These are phyloP conservation scores for Glebionis coronaria DNA, from an alignment of 129 eudicot genomes.

Conservation along the genomic window DNA sequence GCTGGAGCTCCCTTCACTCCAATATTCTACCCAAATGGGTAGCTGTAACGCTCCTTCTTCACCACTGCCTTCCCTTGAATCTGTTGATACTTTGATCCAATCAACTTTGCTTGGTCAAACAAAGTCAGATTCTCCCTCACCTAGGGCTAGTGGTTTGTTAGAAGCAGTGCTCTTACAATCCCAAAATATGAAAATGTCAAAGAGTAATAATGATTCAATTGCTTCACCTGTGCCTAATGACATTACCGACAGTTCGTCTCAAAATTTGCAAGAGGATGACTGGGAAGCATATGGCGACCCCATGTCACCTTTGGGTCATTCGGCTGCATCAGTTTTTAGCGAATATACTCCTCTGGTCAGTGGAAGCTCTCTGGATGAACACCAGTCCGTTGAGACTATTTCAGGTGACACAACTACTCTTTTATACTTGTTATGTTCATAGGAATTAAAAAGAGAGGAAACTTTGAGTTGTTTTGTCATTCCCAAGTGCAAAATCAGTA, in stretches of 20 bases:
- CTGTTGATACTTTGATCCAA: conserved; percentile 68
- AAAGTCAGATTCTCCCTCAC: conserved; percentile 51
- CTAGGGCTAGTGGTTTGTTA: conserved; percentile 66
- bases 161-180: conserved; percentile 80
- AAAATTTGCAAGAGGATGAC: conserved; percentile 37
- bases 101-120: conserved; percentile 52
- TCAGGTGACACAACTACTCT: conserved; percentile 49
- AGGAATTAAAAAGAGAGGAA: neutral
- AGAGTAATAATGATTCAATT: conserved; percentile 32
- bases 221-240: conserved; percentile 32
- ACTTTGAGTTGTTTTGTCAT: neutral
- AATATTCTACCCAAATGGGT: conserved; percentile 64
- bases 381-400: conserved; percentile 39
- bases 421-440: neutral
- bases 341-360: conserved; percentile 53
- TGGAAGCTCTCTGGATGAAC: conserved; percentile 66
- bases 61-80: conserved; percentile 79
- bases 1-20: conserved; percentile 99
- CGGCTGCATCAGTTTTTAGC: conserved; percentile 63
- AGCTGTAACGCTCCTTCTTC: conserved; percentile 64
- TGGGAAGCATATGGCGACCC: conserved; percentile 57
- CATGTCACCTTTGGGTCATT: conserved; percentile 77
- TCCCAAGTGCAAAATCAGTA: neutral
- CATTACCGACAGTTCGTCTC: conserved; percentile 33
- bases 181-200: conserved; percentile 43